Evolutionary conservation across 2,329 filamentous ascomycete species (phyloP), one percentile per base, ranked within the genome.

Genomic region (Dactylellina drechsleri): DNA sequence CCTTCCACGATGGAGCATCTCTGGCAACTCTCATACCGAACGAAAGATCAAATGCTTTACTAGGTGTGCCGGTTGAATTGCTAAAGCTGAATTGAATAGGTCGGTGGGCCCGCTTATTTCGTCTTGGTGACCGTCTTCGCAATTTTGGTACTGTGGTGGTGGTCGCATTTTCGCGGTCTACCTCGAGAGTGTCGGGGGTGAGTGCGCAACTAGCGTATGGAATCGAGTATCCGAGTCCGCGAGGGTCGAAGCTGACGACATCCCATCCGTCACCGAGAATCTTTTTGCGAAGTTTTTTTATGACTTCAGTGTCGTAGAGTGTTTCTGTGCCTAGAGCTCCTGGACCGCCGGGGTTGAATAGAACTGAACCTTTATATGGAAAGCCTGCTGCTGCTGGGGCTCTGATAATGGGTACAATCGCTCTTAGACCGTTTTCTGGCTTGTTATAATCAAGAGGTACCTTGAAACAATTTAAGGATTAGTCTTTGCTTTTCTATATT

Each of bases 381-480:
- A 67, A 65, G 28, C 83, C 83, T 15, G 62, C 53, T 10, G 47
- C 57, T 0, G 72, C 72, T 28, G 64, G 59, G 8, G 56, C 53
- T 43, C 56, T 64, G 12, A 76, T 60, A 1, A 76, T 43, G 2
- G 71, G 71, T 20, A 76, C 43, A 28, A 65, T 53, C 5, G 71
- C 71, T 41, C 49, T 31, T 2, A 76, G 58, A 2, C 65, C 79
- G 67, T 82, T 82, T 41, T 84, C 71, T 4, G 83, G 83, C 15
- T 82, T 81, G 71, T 81, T 78, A 74, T 85, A 85, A 77, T 85
- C 84, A 82, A 85, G 84, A 6, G 84, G 83, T 23, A 12, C 85
- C 82, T n/a, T 82, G 83, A 6, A 85, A 80, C 31, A 62, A 82
- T 26, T 28, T 54, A 10, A 10, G 43, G 5, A 28, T 23, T 13